Base-by-base conservation (phyloP, 202 grass and related monocot genomes). In the Elaeis oleifera region DNA sequence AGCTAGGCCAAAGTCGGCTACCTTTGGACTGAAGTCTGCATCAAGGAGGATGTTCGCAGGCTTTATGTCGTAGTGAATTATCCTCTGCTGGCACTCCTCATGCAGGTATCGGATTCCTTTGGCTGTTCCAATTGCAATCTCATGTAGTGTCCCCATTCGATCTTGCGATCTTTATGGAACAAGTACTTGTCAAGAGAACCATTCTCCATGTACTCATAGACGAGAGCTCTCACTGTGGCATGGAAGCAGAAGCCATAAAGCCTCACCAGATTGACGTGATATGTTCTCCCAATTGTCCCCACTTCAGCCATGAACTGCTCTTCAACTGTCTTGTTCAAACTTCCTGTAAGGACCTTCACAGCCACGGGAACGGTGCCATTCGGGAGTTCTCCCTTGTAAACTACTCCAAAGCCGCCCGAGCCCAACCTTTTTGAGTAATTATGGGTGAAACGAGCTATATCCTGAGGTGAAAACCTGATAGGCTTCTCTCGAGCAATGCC, bases 211-310 rank as follows among this genome's bases (percentile, higher is more conserved):
- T 54, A 67, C 25, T 67, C 64, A 13, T 55, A 67, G 9, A 67
- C 64, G 2, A 67, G 51, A 19, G 64, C 64, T 1, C 31, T 67
- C 24, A 67, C 7, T 0, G 17, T 20, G 1, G 7, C 5, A 3
- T 54, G 25, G 18, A 67, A 67, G 64, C 64, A 67, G 51, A 67
- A 67, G 16, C 75, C 70, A 32, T 64, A 70, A 57, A 83, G 80
- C 7, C 58, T 29, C 9, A 78, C 69, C 5, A 83, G 64, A 69
- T 83, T 83, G 20, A 54, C 21, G 74, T 80, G 83, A 58, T 77
- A 27, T 20, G 20, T 20, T 20, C 20, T 20, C 20, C 20, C 20
- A 20, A 20, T 20, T 20, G 20, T 20, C 20, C 20, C 20, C 20
- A 20, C 20, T 20, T 20, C 20, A 20, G 20, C 20, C 20, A 20